A percentile compares a stretch with the other conserved stretches of the same genome.
Conservation (phyloP, 805 yeast genomes). For the Nakazawaea wickerhamii region DNA sequence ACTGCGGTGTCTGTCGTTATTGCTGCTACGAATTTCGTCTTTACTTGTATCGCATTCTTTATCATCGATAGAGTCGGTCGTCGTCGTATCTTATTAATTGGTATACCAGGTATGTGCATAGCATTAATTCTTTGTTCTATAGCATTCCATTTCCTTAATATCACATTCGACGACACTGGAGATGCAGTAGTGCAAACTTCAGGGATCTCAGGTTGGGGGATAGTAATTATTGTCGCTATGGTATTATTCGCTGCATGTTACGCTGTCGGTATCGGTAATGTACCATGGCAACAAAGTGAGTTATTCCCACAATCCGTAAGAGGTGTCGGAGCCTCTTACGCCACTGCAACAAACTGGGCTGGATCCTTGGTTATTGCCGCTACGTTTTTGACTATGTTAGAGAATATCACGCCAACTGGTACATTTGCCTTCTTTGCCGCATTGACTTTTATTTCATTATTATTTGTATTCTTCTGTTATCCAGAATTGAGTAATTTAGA, state of each 20-base stretch:
- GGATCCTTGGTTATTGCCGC: conserved; percentile 90
- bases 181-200: conserved; percentile 33
- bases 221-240: conserved; percentile 79
- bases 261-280: conserved; percentile 94
- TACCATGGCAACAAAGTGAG: conserved; percentile 98
- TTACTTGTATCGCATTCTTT: conserved; percentile 80
- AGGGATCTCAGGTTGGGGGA: conserved; percentile 78
- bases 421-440: conserved; percentile 90
- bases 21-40: conserved; percentile 90
- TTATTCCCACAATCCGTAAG: conserved; percentile 91
- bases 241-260: conserved; percentile 83
- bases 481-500: conserved; percentile 91
- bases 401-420: conserved; percentile 90
- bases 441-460: conserved; percentile 62
- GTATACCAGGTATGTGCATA: conserved; percentile 81
- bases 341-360: conserved; percentile 93
- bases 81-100: conserved; percentile 67
- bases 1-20: conserved; percentile 93
- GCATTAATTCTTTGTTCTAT: conserved; percentile 78
- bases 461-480: conserved; percentile 76
- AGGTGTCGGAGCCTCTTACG: conserved; percentile 85
- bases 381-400: conserved; percentile 90
- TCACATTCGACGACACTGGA: conserved; percentile 45
- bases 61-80: conserved; percentile 88
- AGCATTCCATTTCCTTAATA: conserved; percentile 82